These are phyloP conservation scores for Hippophae tibetana DNA, from an alignment of 306 rosid genomes.

Conservation along the genomic window DNA sequence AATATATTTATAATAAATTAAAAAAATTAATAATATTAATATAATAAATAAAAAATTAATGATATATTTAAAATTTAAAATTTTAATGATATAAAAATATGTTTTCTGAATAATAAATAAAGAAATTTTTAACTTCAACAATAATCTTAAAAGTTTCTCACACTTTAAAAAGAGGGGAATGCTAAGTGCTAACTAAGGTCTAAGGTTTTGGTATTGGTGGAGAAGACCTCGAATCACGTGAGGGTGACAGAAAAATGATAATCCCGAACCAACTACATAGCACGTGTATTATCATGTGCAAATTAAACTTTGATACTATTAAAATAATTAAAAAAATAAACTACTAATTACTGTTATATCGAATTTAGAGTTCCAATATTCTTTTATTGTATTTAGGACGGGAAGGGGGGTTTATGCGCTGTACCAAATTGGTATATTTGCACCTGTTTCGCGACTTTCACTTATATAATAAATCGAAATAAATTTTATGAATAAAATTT, in stretches of 20 bases:
- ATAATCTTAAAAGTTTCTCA: too few species aligned
- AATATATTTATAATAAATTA: too few species aligned
- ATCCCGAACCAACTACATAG: slow-evolving; percentile 23
- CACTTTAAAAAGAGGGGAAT: background rate
- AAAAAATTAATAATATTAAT: too few species aligned
- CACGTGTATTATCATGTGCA: slow-evolving; percentile 32
- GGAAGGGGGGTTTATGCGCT: background rate
- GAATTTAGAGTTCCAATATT: slow-evolving; percentile 1
- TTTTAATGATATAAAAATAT: too few species aligned
- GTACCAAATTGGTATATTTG: background rate
- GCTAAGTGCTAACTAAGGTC: background rate
- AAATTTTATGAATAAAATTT: too few species aligned
- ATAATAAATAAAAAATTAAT: too few species aligned
- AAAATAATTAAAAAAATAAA: background rate
- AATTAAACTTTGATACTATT: background rate
- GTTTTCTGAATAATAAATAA: too few species aligned
- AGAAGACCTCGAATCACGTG: slow-evolving; percentile 22
- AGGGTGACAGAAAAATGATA: slow-evolving; percentile 8
- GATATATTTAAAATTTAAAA: too few species aligned
- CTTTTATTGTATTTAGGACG: background rate
- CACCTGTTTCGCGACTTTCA: too few species aligned
- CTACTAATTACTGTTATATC: background rate
- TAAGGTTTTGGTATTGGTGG: slow-evolving; percentile 11
- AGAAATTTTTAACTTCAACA: too few species aligned
- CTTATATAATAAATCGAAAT: too few species aligned